Evolutionary conservation across 2,329 filamentous ascomycete species (phyloP), one percentile per base, ranked within the genome.

Genomic region (Macrophomina pseudophaseolina): DNA sequence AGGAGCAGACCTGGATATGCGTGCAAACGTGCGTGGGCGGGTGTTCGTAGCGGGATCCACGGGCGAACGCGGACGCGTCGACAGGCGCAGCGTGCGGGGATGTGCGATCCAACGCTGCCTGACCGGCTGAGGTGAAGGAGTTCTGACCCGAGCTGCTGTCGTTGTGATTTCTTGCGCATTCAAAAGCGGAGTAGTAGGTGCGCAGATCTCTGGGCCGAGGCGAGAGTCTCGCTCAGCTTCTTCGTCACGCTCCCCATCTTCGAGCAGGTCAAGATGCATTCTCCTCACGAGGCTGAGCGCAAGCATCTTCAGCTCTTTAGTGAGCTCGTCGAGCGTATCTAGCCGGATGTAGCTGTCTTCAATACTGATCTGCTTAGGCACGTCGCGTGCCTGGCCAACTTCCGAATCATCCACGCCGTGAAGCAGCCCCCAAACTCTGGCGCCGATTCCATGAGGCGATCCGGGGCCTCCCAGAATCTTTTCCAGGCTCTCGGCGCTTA

Each of bases 331-430:
- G 62, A 90, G 75, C 0, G 84, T 88, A 70, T 90, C 86, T 1
- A 97, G 81, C 0, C 88, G 87, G 30, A 87, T 85, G 76, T 97
- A 98, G 16, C 93, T 95, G 78, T 98, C 94, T 75, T 98, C 94
- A 69, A 98, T 95, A 76, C 92, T 95, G 75, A 98, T 96, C 77
- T 97, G 94, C 1, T 88, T 88, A 0, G 94, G 94, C 1, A 96
- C 79, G 52, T 88, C 86, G 71, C 87, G 87, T 1, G 88, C 90
- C 69, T 88, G 84, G 59, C 88, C 88, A 18, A 98, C 93, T 67
- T 92, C 88, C 0, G 86, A 84, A 63, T 88, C 80, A 75, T 98
- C 94, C 33, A 93, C 83, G 5, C 94, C 94, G 75, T 97, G 90
- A 2, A 98, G 80, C 6, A 97, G 82, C 18, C 82, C 83, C 93